These are phyloP conservation scores for Epichloe gansuensis DNA, from an alignment of 2,329 filamentous ascomycete species.

Conservation along the genomic window DNA sequence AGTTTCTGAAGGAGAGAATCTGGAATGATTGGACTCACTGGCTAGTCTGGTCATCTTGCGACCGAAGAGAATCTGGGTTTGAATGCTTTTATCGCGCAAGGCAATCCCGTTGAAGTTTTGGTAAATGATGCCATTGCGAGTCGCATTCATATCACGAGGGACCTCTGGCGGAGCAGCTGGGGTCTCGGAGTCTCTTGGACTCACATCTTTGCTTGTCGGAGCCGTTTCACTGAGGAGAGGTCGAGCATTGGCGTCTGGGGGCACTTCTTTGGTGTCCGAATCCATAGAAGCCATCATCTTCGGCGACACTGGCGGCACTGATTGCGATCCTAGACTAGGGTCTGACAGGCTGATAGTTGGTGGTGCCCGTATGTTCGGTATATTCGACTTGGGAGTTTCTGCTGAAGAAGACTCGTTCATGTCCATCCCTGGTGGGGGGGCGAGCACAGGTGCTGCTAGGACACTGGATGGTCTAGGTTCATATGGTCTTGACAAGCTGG, in stretches of 20 bases:
- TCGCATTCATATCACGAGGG: constrained; percentile 10
- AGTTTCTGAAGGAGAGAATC: too few species aligned
- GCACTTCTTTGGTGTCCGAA: not conserved
- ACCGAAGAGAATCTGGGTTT: constrained; percentile 46
- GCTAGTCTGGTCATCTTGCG: constrained; percentile 44
- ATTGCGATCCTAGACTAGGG: not conserved
- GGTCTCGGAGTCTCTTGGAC: constrained; percentile 8
- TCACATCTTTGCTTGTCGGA: constrained; percentile 8
- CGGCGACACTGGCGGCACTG: not conserved
- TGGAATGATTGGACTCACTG: constrained; percentile 27
- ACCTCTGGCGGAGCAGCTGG: constrained; percentile 6
- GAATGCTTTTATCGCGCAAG: constrained; percentile 41
- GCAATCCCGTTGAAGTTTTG: constrained; percentile 46
- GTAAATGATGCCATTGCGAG: constrained; percentile 43
- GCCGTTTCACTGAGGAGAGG: constrained; percentile 5
- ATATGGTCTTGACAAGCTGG: constrained; percentile 12
- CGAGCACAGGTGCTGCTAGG: constrained; percentile 25
- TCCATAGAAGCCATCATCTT: not conserved
- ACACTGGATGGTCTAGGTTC: constrained; percentile 20
- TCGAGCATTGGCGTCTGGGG: constrained; percentile 5
- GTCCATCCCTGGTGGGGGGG: constrained; percentile 21
- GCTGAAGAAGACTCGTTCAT: constrained; percentile 13
- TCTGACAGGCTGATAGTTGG: constrained; percentile 14
- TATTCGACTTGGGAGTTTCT: constrained; percentile 27
- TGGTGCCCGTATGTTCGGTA: constrained; percentile 30